These are phyloP conservation scores for Epichloe brachyelytri DNA, from an alignment of 2,329 filamentous ascomycete genomes.

Conservation along the genomic window DNA sequence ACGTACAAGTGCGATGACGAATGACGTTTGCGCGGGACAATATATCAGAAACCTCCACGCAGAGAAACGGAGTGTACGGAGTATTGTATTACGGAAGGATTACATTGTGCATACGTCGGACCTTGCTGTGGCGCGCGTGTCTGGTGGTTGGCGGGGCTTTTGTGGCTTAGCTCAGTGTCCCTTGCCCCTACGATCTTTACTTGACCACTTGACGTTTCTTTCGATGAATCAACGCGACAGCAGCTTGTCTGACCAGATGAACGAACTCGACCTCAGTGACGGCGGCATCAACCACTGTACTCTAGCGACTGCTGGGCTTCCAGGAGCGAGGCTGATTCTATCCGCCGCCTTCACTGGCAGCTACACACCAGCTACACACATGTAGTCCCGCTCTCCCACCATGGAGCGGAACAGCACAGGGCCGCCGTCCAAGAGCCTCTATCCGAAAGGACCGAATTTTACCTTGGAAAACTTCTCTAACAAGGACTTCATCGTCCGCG, in stretches of 20 bases:
- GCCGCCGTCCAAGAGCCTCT: conserved; percentile 46
- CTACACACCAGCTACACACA: conserved; percentile 14
- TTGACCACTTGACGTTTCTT: not conserved
- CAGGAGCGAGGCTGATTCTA: not conserved
- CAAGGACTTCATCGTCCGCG: conserved; percentile 93
- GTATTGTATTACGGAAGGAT: no score
- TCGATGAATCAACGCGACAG: not conserved
- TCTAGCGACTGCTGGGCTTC: not conserved
- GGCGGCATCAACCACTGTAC: not conserved
- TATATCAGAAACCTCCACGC: no score
- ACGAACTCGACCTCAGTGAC: not conserved
- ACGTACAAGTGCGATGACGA: no score
- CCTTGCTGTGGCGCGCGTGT: no score
- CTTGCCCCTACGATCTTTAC: no score
- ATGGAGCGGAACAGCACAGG: conserved; percentile 33
- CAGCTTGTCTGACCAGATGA: not conserved
- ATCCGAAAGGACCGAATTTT: conserved; percentile 69
- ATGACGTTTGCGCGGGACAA: no score
- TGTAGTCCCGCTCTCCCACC: conserved; percentile 19
- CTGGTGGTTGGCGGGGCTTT: not conserved
- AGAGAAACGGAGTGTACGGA: no score
- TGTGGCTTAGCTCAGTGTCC: no score
- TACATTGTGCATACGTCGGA: no score
- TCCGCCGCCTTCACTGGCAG: not conserved
- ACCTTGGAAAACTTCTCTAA: conserved; percentile 77